phyloP scores from a whole-genome alignment of 2,329 filamentous ascomycete species.

The Colletotrichum sp. region DNA sequence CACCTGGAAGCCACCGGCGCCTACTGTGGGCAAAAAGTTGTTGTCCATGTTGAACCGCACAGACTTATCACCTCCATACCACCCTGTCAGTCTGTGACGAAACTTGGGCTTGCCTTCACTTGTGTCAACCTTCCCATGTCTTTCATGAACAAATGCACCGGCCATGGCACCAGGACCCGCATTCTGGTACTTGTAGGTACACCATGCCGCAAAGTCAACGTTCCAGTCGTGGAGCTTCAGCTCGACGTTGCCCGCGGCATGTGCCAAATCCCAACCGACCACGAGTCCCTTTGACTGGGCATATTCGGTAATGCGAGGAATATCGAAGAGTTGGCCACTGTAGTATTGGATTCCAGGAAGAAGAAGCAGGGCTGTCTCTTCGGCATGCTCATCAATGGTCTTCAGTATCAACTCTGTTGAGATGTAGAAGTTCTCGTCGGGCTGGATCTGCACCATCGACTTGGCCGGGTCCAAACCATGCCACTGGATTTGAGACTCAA shows the following conservation, averaged over 20 bases:
- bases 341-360: constrained; percentile 84
- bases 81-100: constrained; percentile 70
- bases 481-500: constrained; percentile 79
- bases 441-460: constrained; percentile 77
- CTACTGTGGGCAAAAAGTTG: constrained; percentile 71
- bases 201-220: constrained; percentile 84
- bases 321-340: constrained; percentile 80
- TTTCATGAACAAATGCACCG: constrained; percentile 75
- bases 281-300: constrained; percentile 70
- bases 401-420: constrained; percentile 69
- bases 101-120: constrained; percentile 53
- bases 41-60: constrained; percentile 78
- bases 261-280: constrained; percentile 80
- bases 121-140: constrained; percentile 60
- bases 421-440: constrained; percentile 63
- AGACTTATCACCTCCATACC: constrained; percentile 77
- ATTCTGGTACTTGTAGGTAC: constrained; percentile 85
- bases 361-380: constrained; percentile 70
- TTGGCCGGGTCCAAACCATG: constrained; percentile 71
- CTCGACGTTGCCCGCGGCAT: constrained; percentile 78
- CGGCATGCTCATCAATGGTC: constrained; percentile 71
- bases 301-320: constrained; percentile 72
- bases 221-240: constrained; percentile 78
- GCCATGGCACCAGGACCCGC: constrained; percentile 76
- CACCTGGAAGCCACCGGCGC: constrained; percentile 76